Evolutionary conservation across 2,329 filamentous ascomycete species (phyloP).

Genomic region (Stachybotrys chartarum): DNA sequence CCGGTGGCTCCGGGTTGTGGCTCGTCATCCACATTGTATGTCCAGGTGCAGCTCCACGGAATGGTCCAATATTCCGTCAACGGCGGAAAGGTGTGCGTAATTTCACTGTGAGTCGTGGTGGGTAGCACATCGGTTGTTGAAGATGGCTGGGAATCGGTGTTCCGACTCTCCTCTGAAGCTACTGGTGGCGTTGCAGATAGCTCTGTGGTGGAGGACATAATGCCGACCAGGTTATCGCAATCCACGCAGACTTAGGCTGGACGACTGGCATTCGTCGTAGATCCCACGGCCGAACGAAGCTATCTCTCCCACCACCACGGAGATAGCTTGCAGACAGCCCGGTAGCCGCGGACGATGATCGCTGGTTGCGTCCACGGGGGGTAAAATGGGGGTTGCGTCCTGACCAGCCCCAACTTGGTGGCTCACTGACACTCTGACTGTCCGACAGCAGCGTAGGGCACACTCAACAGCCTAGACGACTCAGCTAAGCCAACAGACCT

Average conservation of each 20-base stretch:
- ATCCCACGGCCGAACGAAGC: neutral
- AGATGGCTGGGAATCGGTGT: neutral
- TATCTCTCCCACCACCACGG: neutral
- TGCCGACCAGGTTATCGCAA: neutral
- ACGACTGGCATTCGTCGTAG: neutral
- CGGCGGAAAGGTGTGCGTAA: constrained; percentile 19
- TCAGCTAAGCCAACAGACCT: neutral
- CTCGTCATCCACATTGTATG: constrained; percentile 23
- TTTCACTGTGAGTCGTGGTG: neutral
- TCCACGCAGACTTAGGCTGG: neutral
- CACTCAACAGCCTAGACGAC: neutral
- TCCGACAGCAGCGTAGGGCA: neutral
- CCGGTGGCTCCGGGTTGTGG: constrained; percentile 15
- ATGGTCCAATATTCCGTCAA: constrained; percentile 30
- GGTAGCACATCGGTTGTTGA: neutral
- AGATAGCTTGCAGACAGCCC: constrained; percentile 13
- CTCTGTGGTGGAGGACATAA: neutral
- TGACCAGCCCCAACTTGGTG: neutral
- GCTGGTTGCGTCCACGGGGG: constrained; percentile 14
- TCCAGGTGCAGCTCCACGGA: constrained; percentile 30
- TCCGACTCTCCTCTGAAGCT: neutral
- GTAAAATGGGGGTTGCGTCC: constrained; percentile 3
- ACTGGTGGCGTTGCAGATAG: neutral
- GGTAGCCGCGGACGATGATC: constrained; percentile 10
- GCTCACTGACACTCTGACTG: neutral